A percentile compares a stretch with the other conserved stretches of the same genome.
Conservation (phyloP, 305 asterid species). For the Ajuga reptans region DNA sequence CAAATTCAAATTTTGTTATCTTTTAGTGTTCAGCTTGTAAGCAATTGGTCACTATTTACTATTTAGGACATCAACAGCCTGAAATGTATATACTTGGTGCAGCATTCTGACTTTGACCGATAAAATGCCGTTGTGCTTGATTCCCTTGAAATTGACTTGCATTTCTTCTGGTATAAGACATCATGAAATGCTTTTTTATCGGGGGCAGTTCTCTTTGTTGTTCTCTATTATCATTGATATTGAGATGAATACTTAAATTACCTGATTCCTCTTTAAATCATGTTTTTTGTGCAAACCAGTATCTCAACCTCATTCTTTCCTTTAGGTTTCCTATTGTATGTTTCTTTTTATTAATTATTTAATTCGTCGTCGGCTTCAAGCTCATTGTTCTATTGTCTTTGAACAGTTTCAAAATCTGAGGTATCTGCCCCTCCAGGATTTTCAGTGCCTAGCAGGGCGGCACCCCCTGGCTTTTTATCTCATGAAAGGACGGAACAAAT, state of each 20-base stretch:
- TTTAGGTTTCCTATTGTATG: background rate
- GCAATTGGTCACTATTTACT: background rate
- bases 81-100: background rate
- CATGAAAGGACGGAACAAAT: slow-evolving; percentile 26
- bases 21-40: background rate
- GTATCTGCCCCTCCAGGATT: slow-evolving; percentile 75
- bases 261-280: background rate
- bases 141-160: background rate
- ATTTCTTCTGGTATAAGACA: background rate
- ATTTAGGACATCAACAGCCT: background rate
- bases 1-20: background rate
- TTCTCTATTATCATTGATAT: background rate
- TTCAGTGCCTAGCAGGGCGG: slow-evolving; percentile 44
- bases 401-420: slow-evolving; percentile 69
- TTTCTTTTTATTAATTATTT: background rate
- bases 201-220: background rate
- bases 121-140: background rate
- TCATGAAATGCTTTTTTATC: background rate
- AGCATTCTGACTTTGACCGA: background rate
- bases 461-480: slow-evolving; percentile 37
- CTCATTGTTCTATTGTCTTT: slow-evolving; percentile 16
- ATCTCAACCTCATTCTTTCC: background rate
- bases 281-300: background rate
- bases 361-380: background rate
- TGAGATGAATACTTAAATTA: background rate